Conservation (phyloP, 768 basidiomycete genomes). For the Ephemerocybe angulata region DNA sequence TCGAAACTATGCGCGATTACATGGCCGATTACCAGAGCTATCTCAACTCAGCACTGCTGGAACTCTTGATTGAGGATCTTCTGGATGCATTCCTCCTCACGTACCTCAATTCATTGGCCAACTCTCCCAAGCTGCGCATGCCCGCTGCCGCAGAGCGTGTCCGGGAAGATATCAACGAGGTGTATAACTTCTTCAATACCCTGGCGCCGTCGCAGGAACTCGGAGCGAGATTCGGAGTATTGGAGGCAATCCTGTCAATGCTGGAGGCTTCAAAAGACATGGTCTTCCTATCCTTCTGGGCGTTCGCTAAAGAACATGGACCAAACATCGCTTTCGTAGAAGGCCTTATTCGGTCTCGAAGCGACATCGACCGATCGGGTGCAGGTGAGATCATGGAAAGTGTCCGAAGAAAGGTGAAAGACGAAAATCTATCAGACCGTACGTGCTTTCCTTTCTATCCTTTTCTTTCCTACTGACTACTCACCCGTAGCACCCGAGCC, state of each 20-base stretch:
- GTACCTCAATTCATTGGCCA: slow-evolving; percentile 85
- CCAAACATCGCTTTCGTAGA: slow-evolving; percentile 92
- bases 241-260: slow-evolving; percentile 79
- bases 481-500: slow-evolving; percentile 62
- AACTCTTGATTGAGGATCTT: slow-evolving; percentile 89
- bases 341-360: slow-evolving; percentile 80
- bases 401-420: slow-evolving; percentile 87
- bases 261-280: slow-evolving; percentile 85
- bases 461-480: slow-evolving; percentile 11
- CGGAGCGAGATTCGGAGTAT: slow-evolving; percentile 77
- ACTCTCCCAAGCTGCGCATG: slow-evolving; percentile 81
- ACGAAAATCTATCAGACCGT: slow-evolving; percentile 82
- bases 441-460: slow-evolving; percentile 29
- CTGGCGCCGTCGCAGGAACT: slow-evolving; percentile 78
- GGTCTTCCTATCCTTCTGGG: slow-evolving; percentile 90
- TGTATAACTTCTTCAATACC: slow-evolving; percentile 76
- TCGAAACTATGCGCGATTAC: slow-evolving; percentile 96
- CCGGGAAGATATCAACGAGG: slow-evolving; percentile 71
- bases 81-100: slow-evolving; percentile 85
- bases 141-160: slow-evolving; percentile 83
- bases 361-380: slow-evolving; percentile 86
- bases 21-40: slow-evolving; percentile 92
- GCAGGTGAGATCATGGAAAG: slow-evolving; percentile 92
- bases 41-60: slow-evolving; percentile 86
- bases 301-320: slow-evolving; percentile 90